A percentile compares a stretch with the other conserved stretches of the same genome.
These are phyloP conservation scores for Moniliophthora roreri DNA, from an alignment of 1,284 basidiomycete species.

Conservation along the genomic window DNA sequence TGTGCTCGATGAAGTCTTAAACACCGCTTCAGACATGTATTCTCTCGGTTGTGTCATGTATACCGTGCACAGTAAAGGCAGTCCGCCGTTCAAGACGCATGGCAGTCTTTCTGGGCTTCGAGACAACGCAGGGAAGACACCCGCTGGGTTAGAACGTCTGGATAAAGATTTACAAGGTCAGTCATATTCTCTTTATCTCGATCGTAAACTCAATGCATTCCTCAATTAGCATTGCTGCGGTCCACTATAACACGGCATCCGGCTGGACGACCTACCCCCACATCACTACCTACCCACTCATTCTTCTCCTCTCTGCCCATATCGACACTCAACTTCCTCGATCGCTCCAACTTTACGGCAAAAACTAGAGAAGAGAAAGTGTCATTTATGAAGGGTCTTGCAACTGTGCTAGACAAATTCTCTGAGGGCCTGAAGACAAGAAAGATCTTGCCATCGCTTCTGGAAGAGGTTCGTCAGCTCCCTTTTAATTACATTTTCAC, in stretches of 20 bases:
- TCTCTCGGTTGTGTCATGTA: conserved; percentile 90
- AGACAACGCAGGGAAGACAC: conserved; percentile 72
- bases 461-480: conserved; percentile 75
- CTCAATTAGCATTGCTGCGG: conserved; percentile 65
- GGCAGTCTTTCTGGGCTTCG: conserved; percentile 81
- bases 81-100: conserved; percentile 86
- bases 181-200: conserved; percentile 6
- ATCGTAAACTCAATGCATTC: conserved; percentile 10
- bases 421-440: conserved; percentile 84
- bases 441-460: conserved; percentile 92
- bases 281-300: conserved; percentile 75
- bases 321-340: conserved; percentile 95
- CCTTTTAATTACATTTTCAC: not conserved
- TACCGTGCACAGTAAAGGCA: conserved; percentile 86
- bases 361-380: conserved; percentile 96
- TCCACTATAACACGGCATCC: conserved; percentile 81
- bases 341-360: conserved; percentile 92
- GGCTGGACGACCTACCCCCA: conserved; percentile 71
- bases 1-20: conserved; percentile 84
- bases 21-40: conserved; percentile 92
- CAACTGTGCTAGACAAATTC: conserved; percentile 82
- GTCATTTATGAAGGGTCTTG: conserved; percentile 91
- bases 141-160: conserved; percentile 58
- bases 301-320: conserved; percentile 99
- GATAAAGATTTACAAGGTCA: conserved; percentile 72